These are phyloP conservation scores for Tilletia indica DNA, from an alignment of 1,284 basidiomycete genomes.

Conservation along the genomic window DNA sequence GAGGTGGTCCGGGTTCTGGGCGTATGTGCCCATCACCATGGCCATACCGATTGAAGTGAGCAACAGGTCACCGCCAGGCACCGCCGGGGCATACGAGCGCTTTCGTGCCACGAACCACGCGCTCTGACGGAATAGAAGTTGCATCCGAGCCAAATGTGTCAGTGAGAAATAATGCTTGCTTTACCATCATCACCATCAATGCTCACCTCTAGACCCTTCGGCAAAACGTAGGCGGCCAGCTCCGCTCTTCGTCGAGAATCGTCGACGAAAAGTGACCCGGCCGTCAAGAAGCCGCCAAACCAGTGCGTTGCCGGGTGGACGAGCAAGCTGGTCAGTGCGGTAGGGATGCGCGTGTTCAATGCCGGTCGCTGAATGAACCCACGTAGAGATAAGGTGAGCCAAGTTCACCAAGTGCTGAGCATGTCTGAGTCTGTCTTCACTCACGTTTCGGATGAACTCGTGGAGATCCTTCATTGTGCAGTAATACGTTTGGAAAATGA, in stretches of 20 bases:
- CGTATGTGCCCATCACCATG: constrained; percentile 80
- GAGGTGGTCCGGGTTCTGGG: constrained; percentile 84
- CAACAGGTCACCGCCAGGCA: constrained; percentile 67
- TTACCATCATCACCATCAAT: background rate
- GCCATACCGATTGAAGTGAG: constrained; percentile 73
- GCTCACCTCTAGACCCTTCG: constrained; percentile 65
- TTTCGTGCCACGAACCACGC: constrained; percentile 78
- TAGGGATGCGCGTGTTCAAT: constrained; percentile 54
- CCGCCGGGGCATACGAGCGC: constrained; percentile 71
- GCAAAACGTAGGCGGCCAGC: constrained; percentile 90
- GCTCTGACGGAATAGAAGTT: constrained; percentile 20
- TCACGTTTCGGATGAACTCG: constrained; percentile 42
- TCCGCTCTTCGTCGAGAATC: constrained; percentile 77
- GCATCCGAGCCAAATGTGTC: constrained; percentile 51
- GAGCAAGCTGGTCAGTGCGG: constrained; percentile 63
- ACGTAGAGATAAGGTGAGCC: too few species aligned
- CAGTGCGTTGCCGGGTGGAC: constrained; percentile 70
- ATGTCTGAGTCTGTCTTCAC: constrained; percentile 23
- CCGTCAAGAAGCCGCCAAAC: constrained; percentile 73
- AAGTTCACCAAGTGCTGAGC: too few species aligned
- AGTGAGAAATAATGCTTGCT: background rate
- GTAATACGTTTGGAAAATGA: constrained; percentile 80
- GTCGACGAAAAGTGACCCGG: constrained; percentile 79
- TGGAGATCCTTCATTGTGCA: constrained; percentile 72
- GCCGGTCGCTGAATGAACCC: constrained; percentile 1